phyloP scores from a whole-genome alignment of 2,329 filamentous ascomycete genomes.

The Biscogniauxia mediterranea region DNA sequence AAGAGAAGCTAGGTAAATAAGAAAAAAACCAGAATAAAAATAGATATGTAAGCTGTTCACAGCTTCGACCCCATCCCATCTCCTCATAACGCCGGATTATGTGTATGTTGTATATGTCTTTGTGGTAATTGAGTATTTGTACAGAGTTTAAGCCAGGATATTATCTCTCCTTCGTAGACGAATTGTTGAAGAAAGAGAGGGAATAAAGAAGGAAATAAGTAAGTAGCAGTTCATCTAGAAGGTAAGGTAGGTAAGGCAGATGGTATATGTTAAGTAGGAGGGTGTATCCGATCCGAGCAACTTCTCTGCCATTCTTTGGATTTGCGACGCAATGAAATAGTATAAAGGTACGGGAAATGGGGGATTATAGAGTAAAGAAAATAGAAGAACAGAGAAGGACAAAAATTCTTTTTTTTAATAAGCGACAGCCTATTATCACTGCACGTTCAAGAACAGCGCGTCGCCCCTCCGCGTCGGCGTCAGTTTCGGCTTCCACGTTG shows the following conservation, averaged over 20 bases:
- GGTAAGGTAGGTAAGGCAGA: too few species aligned
- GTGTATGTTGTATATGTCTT: slow-evolving; percentile 1
- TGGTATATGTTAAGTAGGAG: neutral
- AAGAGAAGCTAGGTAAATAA: too few species aligned
- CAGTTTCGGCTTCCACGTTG: slow-evolving; percentile 62
- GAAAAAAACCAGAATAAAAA: neutral
- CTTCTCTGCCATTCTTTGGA: neutral
- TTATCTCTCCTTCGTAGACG: neutral
- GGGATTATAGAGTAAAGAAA: neutral
- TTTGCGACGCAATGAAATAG: neutral
- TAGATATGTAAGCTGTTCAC: neutral
- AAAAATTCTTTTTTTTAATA: too few species aligned
- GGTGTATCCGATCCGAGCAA: neutral
- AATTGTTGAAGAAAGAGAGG: neutral
- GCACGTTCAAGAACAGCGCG: slow-evolving; percentile 60
- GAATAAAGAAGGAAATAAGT: neutral
- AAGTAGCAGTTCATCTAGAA: neutral
- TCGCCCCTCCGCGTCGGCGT: slow-evolving; percentile 67
- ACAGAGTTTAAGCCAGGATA: slow-evolving; percentile 1
- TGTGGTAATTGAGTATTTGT: slow-evolving; percentile 3
- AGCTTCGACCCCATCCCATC: neutral
- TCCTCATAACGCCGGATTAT: slow-evolving; percentile 3
- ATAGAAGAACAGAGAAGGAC: neutral
- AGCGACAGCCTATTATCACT: slow-evolving; percentile 31
- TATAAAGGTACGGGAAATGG: neutral